Evolutionary conservation across 805 yeast genomes (phyloP), one percentile per base, ranked within the genome.

Genomic region (Candida insectorum): DNA sequence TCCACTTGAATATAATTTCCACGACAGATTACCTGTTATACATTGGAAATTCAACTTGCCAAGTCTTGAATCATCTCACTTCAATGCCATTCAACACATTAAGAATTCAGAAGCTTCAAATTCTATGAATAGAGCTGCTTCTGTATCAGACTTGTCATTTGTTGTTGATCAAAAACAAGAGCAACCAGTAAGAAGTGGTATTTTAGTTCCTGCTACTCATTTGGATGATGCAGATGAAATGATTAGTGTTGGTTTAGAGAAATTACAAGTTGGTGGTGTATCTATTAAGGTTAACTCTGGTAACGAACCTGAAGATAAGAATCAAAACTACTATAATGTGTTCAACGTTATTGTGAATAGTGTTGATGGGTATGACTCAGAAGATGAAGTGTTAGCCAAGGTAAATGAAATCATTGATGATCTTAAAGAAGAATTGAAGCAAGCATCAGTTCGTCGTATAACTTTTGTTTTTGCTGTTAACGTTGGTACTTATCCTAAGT

Each of bases 21-120:
- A 67, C 21, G 70, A 61, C 34, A 71, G 75, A 36, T 58, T 74
- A 32, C 94, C 97, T 24, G 73, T 84, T 35, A 75, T 88, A 41
- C 82, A 85, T 44, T 89, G 96, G 95, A 77, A 77, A 49, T 89
- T 89, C 74, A 86, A 83, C 60, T 69, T 89, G 49, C 95, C 95
- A 40, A 72, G 81, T 43, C 67, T 78, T 41, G 65, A 75, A 11
- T 69, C 81, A 32, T 84, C 94, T 36, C 82, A 87, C 15, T 85
- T 79, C 58, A 84, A 81, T 47, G 77, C 88, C 27, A 73, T 74
- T 45, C 83, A 80, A 30, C 77, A 68, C 40, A 52, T 65, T 27
- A 51, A 45, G 23, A 52, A 57, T 17, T 52, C 64, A 28, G 36
- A 29, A 9, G 63, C 68, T 39, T 58, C 62, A 43, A 69, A 72